A percentile compares a stretch with the other conserved stretches of the same genome.
These are phyloP conservation scores for Parathielavia hyrcaniae DNA, from an alignment of 495 filamentous ascomycete genomes.

Conservation along the genomic window DNA sequence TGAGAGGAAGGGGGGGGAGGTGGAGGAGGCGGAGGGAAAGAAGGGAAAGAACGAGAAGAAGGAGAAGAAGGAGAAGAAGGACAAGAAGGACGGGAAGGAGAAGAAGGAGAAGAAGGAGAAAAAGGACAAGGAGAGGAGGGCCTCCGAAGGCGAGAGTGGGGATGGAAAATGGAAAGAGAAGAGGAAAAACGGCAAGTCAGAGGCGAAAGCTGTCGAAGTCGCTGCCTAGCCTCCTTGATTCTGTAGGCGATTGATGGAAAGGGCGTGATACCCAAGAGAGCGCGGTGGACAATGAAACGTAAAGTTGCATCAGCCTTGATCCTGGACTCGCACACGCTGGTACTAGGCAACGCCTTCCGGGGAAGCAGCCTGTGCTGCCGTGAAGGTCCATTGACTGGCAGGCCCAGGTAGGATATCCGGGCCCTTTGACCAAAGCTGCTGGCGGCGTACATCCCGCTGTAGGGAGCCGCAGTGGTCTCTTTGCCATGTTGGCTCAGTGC, in stretches of 20 bases:
- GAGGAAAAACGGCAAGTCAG: background rate
- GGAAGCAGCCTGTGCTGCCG: too few species aligned
- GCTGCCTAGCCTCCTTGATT: background rate
- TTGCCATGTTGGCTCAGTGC: background rate
- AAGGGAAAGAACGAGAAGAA: background rate
- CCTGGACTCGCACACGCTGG: background rate
- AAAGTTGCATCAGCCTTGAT: background rate
- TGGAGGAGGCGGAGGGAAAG: background rate
- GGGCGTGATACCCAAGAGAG: conserved; percentile 13
- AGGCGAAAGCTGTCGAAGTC: background rate
- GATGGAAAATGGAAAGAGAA: background rate
- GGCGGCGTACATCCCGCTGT: background rate
- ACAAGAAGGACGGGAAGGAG: conserved; percentile 8
- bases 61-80: conserved; percentile 10
- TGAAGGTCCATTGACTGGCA: too few species aligned
- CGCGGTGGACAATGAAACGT: background rate
- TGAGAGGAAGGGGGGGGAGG: background rate
- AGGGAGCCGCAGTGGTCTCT: background rate
- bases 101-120: conserved; percentile 8
- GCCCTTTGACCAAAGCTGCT: too few species aligned
- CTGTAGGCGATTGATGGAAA: background rate
- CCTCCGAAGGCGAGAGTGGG: background rate
- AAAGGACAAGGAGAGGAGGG: background rate
- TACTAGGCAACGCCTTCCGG: too few species aligned
- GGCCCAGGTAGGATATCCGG: too few species aligned